Conservation (phyloP, 2,329 filamentous ascomycete genomes). For the Pseudocercospora cruenta region DNA sequence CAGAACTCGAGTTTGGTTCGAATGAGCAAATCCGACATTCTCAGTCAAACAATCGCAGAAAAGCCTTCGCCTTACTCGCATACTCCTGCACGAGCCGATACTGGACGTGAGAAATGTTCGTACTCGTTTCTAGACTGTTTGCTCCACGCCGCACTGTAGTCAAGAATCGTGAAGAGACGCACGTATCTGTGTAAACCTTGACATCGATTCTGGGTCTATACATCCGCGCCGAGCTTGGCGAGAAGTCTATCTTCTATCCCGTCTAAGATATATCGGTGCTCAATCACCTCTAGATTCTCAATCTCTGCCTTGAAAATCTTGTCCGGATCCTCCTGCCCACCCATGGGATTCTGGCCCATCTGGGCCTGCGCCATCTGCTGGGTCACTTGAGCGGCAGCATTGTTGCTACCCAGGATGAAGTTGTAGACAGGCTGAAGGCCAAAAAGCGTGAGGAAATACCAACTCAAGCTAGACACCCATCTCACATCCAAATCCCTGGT, state of each 20-base stretch:
- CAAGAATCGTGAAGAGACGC: background rate
- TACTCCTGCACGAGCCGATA: too few relatives aligned
- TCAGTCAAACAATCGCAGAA: background rate
- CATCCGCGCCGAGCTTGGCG: constrained; percentile 39
- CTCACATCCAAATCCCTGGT: constrained; percentile 95
- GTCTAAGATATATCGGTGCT: constrained; percentile 89
- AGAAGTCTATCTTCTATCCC: constrained; percentile 84
- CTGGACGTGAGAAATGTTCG: background rate
- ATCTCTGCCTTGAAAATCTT: constrained; percentile 92
- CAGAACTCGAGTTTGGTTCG: background rate
- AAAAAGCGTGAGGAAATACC: constrained; percentile 98
- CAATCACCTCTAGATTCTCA: constrained; percentile 92
- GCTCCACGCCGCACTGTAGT: too few relatives aligned
- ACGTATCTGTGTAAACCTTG: background rate
- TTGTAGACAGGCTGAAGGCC: constrained; percentile 96
- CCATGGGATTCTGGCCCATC: constrained; percentile 74
- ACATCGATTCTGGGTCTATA: constrained; percentile 15
- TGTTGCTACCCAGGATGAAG: constrained; percentile 93
- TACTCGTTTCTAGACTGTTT: background rate
- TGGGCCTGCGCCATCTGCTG: constrained; percentile 71
- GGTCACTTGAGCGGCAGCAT: constrained; percentile 87
- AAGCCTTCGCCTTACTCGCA: background rate
- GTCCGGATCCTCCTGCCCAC: constrained; percentile 89
- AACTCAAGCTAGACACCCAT: constrained; percentile 98
- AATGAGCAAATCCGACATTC: background rate